Percentiles rank a stretch among this genome's conserved stretches.
These are phyloP conservation scores for Tricholoma terreum DNA, from an alignment of 768 basidiomycete species.

Conservation along the genomic window DNA sequence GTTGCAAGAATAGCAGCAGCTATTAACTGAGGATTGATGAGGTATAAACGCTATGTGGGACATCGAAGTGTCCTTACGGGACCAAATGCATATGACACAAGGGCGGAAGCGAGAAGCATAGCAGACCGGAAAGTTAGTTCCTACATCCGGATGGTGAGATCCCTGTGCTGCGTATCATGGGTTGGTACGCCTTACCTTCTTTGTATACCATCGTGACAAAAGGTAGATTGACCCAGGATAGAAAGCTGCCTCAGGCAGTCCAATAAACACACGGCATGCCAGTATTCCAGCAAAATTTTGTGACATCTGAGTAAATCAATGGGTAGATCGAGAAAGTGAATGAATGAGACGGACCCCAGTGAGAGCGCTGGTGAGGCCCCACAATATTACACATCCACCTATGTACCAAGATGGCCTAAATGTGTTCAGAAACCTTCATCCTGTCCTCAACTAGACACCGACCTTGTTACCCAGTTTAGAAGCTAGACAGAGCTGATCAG, in stretches of 20 bases:
- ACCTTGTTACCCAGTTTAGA: conserved; percentile 54
- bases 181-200: conserved; percentile 36
- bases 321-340: not conserved
- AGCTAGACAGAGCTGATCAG: conserved; percentile 34
- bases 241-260: conserved; percentile 64
- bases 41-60: not conserved
- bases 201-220: conserved; percentile 56
- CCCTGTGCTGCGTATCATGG: not conserved
- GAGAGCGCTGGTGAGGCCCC: conserved; percentile 61
- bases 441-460: not conserved
- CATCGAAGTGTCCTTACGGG: conserved; percentile 37
- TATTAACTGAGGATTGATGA: conserved; percentile 42
- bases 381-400: conserved; percentile 53
- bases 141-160: conserved; percentile 27
- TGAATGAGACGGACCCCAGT: conserved; percentile 47
- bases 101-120: conserved; percentile 54
- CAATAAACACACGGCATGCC: conserved; percentile 57
- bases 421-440: not conserved
- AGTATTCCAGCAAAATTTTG: conserved; percentile 53
- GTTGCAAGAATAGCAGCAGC: conserved; percentile 70
- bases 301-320: conserved; percentile 39
- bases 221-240: conserved; percentile 54
- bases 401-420: conserved; percentile 61
- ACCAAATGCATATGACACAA: conserved; percentile 68
- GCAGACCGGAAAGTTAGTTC: conserved; percentile 66